Base-by-base conservation (phyloP, 345 rosid genomes). In the Eucalyptus pauciflora region DNA sequence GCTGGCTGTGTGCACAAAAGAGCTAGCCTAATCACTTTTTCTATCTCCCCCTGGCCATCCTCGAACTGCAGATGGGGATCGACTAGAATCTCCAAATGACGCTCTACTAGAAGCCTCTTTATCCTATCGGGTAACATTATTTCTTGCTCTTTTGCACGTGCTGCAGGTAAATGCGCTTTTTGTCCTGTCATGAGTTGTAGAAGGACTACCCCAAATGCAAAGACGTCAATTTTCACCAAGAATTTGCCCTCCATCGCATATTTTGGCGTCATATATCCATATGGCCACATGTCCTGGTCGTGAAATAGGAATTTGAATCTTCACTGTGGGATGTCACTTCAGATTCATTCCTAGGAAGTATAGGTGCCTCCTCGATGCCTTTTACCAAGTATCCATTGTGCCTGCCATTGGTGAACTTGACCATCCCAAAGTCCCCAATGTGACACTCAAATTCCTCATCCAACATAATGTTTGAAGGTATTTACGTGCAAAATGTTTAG, bases 371-470 rank as follows among this genome's bases (percentile, higher is more conserved):
- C 33, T 85, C 37, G 54, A 85, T 2, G 51, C 31, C 12, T 10
- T 45, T 31, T 33, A 7, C 11, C n/a, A 4, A 46, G 33, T 6
- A 45, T 50, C 24, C 54, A 7, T 33, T 11, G 13, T 9, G 86
- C 33, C 3, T 50, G 22, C 54, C 0, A 37, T 37, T 25, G 48
- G 0, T 37, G 22, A 86, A 48, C 80, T 16, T 11, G n/a, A 37
- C 85, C 24, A 71, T 5, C 54, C 81, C 88, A 22, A 79, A 56
- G 49, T 89, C 90, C 56, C 86, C 87, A 31, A 89, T 54, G 86
- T 5, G 86, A 31, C 43, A 58, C 79, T 89, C 81, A 33, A 89
- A 87, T 46, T 27, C 43, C 25, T 89, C 90, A 76, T 86, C 90
- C 90, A 87, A 87, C 54, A 89, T 3, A 18, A 89, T 56, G 41